Base-by-base conservation (phyloP, 139 green algal genomes). In the Eudorina sp. region DNA sequence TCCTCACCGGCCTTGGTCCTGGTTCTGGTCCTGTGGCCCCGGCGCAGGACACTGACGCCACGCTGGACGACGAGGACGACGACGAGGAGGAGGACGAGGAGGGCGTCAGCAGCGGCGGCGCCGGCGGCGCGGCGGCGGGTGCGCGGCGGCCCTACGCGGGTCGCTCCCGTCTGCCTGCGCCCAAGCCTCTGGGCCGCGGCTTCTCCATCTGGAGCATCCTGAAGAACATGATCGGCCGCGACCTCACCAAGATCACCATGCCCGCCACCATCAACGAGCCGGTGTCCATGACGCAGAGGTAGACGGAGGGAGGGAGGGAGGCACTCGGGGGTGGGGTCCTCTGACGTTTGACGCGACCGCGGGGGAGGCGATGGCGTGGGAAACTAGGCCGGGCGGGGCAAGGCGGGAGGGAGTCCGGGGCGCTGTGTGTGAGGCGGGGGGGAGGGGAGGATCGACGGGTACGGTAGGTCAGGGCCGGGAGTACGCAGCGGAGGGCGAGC, bases 231-330 rank as follows among this genome's bases (percentile, higher is more conserved):
- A 95, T 97, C 14, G 95, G 95, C 62, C 93, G 95, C 84, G 96
- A 98, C 91, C 91, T 98, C 27, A 95, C 95, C 11, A 92, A 92
- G 60, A 93, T 99, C 79, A 99, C 95, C 92, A 94, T 99, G 88
- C 97, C 97, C 4, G 97, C 98, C 38, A 99, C 96, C 92, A 98
- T 99, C 93, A 99, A 99, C 86, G 97, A 99, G 89, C 97, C 97
- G 5, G 90, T 98, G 55, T 96, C 92, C 53, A 93, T 95, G 34
- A 92, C 99, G 51, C 97, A 99, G 88, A 96, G 96, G 89, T 90
- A 25, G 23, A 62, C n/a, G 48, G 43, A 16, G 36, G n/a, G 29
- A 31, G 34, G 31, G 0, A 40, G 16, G 14, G 68, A 9, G 58
- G 18, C n/a, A n/a, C n/a, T n/a, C n/a, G n/a, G n/a, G n/a, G n/a